Evolutionary conservation across 164 flowering plant species (phyloP), one percentile per base, ranked within the genome.

Genomic region (Piper betle): DNA sequence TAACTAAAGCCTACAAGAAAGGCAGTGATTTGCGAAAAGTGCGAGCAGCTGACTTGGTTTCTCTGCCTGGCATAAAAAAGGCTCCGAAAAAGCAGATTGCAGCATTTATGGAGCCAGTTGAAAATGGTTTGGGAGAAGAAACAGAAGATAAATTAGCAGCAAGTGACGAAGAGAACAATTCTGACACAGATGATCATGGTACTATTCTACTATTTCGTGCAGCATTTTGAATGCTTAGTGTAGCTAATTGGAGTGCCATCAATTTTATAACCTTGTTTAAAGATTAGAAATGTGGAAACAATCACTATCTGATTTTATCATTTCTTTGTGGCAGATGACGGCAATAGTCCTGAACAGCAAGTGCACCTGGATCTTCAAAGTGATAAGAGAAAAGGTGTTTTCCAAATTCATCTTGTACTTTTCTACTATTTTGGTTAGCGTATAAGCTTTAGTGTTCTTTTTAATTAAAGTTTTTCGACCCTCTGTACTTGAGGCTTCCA

Each of bases 21-120:
- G 86, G 84, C 54, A 86, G 91, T 72, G 82, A 76, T 48, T 72
- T 77, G 15, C 82, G 84, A 53, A 77, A 80, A 66, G 81, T 86
- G 20, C 80, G 89, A 55, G 75, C 87, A 64, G 91, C 99, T 55
- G 97, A 90, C 73, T 58, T 88, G 55, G 76, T 91, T 57, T 71
- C 80, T 10, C 84, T 93, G 71, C 99, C 96, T 54, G 99, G 99
- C 50, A 62, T 81, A 9, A 90, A 88, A 56, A 90, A 88, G 73
- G 88, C 81, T 40, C 93, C 91, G 37, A 88, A 85, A 76, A 93
- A 90, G 75, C 81, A 95, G 39, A 79, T 90, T 64, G 88, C 93
- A 54, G 97, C 97, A 12, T 86, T 90, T 59, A 66, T 93, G 39
- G 97, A 93, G 71, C 88, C 97, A 52, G 69, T 77, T 53, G 87